Evolutionary conservation across 2,329 filamentous ascomycete genomes (phyloP).

Genomic region (Shiraia sp.): DNA sequence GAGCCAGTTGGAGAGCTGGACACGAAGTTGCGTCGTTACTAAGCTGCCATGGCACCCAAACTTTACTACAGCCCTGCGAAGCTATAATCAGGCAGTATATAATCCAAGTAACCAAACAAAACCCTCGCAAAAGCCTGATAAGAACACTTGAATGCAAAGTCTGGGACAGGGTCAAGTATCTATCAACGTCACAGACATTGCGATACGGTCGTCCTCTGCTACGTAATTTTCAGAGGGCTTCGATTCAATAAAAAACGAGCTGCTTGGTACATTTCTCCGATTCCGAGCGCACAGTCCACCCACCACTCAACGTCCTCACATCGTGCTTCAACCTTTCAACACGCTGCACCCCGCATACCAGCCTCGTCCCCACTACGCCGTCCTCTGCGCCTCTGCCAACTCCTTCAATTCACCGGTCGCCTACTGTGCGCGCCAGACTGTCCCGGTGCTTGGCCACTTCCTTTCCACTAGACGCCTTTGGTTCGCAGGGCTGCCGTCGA

Average conservation of each 20-base stretch:
- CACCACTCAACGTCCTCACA: slow-evolving; percentile 1
- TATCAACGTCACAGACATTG: too few relatives aligned
- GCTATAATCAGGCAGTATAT: slow-evolving; percentile 15
- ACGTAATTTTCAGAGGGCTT: too few relatives aligned
- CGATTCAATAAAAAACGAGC: too few relatives aligned
- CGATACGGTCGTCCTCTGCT: too few relatives aligned
- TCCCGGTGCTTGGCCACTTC: slow-evolving; percentile 12
- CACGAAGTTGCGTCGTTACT: slow-evolving; percentile 7
- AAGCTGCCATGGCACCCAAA: slow-evolving; percentile 10
- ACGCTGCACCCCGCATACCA: slow-evolving; percentile 16
- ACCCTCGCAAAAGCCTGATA: too few relatives aligned
- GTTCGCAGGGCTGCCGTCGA: slow-evolving; percentile 14
- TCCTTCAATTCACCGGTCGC: slow-evolving; percentile 20
- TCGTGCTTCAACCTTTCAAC: slow-evolving; percentile 10
- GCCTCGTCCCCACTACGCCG: slow-evolving; percentile 19
- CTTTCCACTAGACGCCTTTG: slow-evolving; percentile 11
- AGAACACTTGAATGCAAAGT: too few relatives aligned
- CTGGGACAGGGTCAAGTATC: too few relatives aligned
- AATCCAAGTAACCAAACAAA: too few relatives aligned
- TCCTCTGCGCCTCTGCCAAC: slow-evolving; percentile 8
- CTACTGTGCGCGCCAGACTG: slow-evolving; percentile 10
- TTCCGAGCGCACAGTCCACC: background rate
- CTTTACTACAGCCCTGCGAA: background rate
- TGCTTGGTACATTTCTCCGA: slow-evolving; percentile 6
- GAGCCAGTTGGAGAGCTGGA: slow-evolving; percentile 10